These are phyloP conservation scores for Chaetomium strumarium DNA, from an alignment of 2,329 filamentous ascomycete genomes.

Conservation along the genomic window DNA sequence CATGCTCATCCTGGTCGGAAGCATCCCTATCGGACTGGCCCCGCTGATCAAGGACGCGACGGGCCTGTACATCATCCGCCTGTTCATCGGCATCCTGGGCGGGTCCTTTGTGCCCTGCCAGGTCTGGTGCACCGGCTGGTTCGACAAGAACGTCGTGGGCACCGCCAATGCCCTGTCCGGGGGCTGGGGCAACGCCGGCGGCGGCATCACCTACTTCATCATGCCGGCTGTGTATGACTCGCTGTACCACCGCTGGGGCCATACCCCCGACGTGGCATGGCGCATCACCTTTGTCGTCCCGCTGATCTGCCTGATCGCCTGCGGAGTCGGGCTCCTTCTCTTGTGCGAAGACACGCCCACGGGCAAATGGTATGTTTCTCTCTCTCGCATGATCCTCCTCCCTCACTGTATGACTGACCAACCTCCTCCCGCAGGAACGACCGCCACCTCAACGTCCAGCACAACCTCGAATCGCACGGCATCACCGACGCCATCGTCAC, in stretches of 20 bases:
- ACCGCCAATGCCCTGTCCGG: constrained; percentile 81
- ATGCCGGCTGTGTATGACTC: constrained; percentile 89
- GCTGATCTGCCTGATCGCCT: constrained; percentile 61
- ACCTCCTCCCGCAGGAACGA: constrained; percentile 52
- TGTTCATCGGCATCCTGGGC: constrained; percentile 76
- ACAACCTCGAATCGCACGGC: constrained; percentile 43
- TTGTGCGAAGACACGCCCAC: constrained; percentile 77
- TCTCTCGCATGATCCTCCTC: too few relatives aligned
- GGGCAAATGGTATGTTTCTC: constrained; percentile 53
- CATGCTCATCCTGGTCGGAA: constrained; percentile 65
- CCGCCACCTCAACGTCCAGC: constrained; percentile 46
- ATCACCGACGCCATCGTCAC: constrained; percentile 47
- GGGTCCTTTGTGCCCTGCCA: constrained; percentile 80
- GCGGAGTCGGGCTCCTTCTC: too few relatives aligned
- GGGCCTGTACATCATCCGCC: constrained; percentile 66
- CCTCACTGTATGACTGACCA: too few relatives aligned
- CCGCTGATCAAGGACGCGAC: constrained; percentile 64
- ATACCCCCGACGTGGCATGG: constrained; percentile 68
- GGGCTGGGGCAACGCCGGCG: constrained; percentile 81
- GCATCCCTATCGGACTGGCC: constrained; percentile 76
- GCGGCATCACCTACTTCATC: constrained; percentile 86
- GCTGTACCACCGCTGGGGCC: constrained; percentile 49
- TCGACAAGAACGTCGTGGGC: constrained; percentile 86
- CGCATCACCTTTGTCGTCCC: constrained; percentile 79
- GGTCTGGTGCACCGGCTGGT: constrained; percentile 90